Percentiles rank a stretch among this genome's conserved stretches.
These are phyloP conservation scores for Porphyra umbilicalis DNA, from an alignment of 31 red algal species.

Conservation along the genomic window DNA sequence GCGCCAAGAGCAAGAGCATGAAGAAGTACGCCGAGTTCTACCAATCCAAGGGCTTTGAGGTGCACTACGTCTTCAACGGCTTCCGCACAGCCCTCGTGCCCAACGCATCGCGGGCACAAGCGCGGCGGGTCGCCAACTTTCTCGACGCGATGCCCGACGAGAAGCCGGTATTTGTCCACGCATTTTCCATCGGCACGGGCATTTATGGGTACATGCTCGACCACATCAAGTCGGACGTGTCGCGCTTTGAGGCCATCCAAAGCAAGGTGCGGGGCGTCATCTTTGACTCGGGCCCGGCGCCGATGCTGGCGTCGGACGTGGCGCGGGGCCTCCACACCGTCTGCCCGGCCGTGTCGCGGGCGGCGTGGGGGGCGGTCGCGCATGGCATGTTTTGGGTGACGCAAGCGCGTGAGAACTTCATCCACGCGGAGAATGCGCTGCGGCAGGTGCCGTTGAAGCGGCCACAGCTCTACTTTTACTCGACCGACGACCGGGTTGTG, in stretches of 20 bases:
- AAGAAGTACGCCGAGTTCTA: slow-evolving; percentile 74
- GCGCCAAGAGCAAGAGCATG: slow-evolving; percentile 71
- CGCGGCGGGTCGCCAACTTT: slow-evolving; percentile 40
- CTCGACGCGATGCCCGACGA: slow-evolving; percentile 64
- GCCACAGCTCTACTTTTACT: slow-evolving; percentile 97
- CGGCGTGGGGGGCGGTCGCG: slow-evolving; percentile 68
- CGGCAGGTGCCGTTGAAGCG: slow-evolving; percentile 50
- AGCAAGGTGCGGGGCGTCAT: slow-evolving; percentile 79
- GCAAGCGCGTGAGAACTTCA: slow-evolving; percentile 49
- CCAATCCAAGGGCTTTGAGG: slow-evolving; percentile 73
- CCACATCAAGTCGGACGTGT: slow-evolving; percentile 46
- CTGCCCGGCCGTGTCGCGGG: slow-evolving; percentile 61
- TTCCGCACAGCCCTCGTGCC: slow-evolving; percentile 72
- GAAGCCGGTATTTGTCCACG: slow-evolving; percentile 81
- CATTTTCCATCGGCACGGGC: slow-evolving; percentile 93
- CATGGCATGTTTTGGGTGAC: slow-evolving; percentile 67
- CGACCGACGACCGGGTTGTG: slow-evolving; percentile 84
- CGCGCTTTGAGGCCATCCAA: slow-evolving; percentile 44
- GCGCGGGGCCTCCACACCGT: slow-evolving; percentile 85
- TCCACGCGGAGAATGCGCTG: slow-evolving; percentile 70
- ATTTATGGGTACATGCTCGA: slow-evolving; percentile 90
- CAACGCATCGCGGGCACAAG: slow-evolving; percentile 46
- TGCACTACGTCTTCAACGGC: slow-evolving; percentile 67
- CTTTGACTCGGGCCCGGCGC: slow-evolving; percentile 90
- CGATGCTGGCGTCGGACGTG: slow-evolving; percentile 69